Percentiles rank a stretch among this genome's conserved stretches.
Evolutionary conservation across 1,139 yeast genomes (phyloP).

Genomic region (Meyerozyma athensensis): DNA sequence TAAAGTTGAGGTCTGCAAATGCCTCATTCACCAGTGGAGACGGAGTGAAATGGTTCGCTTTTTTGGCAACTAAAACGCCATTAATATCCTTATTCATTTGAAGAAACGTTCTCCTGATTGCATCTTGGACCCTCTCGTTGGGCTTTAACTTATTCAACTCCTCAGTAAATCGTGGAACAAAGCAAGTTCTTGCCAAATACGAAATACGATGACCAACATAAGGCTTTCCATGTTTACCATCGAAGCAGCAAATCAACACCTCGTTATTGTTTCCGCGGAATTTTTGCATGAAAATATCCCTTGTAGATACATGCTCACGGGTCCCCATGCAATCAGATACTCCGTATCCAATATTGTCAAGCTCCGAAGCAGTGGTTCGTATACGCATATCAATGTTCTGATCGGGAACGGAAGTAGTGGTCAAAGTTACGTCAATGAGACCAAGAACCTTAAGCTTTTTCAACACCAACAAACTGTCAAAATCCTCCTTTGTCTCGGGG

Average conservation of each 20-base stretch:
- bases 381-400: constrained; percentile 80
- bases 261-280: constrained; percentile 77
- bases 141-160: constrained; percentile 52
- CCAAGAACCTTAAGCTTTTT: constrained; percentile 74
- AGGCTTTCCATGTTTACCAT: constrained; percentile 64
- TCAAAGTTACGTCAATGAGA: constrained; percentile 89
- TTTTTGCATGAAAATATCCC: constrained; percentile 85
- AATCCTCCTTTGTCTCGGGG: constrained; percentile 45
- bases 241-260: constrained; percentile 76
- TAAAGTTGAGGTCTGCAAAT: constrained; percentile 30
- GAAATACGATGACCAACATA: constrained; percentile 67
- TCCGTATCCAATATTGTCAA: constrained; percentile 79
- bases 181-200: constrained; percentile 66
- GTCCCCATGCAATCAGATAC: constrained; percentile 84
- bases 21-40: constrained; percentile 33
- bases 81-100: constrained; percentile 74
- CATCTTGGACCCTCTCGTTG: constrained; percentile 51
- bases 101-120: constrained; percentile 75
- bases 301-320: constrained; percentile 59
- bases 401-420: constrained; percentile 82
- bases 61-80: constrained; percentile 35
- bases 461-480: constrained; percentile 75
- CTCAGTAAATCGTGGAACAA: constrained; percentile 57
- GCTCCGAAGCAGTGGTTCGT: constrained; percentile 85
- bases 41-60: constrained; percentile 24